phyloP scores from a whole-genome alignment of 164 flowering plant species.

The Platanus orientalis region DNA sequence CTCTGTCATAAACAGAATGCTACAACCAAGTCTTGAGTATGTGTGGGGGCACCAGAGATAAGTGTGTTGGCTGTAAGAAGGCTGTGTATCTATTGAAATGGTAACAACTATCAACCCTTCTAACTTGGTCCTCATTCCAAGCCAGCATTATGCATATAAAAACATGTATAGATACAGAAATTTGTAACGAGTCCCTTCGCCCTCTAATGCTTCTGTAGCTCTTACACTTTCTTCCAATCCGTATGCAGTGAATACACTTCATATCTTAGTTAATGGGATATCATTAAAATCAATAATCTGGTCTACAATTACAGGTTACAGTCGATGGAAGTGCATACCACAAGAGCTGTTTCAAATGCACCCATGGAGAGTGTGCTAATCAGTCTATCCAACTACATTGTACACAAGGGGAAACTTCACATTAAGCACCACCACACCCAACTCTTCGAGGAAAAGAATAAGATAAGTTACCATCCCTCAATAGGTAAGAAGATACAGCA shows the following conservation, averaged over 20 bases:
- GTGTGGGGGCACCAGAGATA: constrained; percentile 81
- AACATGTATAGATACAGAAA: no score
- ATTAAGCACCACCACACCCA: constrained; percentile 89
- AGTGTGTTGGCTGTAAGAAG: constrained; percentile 62
- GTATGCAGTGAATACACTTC: not conserved
- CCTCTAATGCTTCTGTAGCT: not conserved
- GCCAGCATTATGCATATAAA: no score
- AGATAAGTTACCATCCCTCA: no score
- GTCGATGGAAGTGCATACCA: constrained; percentile 84
- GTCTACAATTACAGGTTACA: constrained; percentile 43
- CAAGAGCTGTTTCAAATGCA: constrained; percentile 89
- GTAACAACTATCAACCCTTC: constrained; percentile 25
- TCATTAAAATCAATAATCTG: no score
- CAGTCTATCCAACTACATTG: constrained; percentile 91
- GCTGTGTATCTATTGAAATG: constrained; percentile 87
- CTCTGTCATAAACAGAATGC: constrained; percentile 39
- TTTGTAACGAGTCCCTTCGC: no score
- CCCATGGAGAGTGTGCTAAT: constrained; percentile 86
- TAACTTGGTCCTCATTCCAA: not conserved
- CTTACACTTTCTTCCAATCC: not conserved
- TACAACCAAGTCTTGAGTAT: constrained; percentile 39
- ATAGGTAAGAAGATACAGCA: constrained; percentile 88
- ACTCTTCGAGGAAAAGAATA: constrained; percentile 88
- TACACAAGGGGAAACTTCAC: constrained; percentile 84
- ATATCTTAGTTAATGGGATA: no score